Evolutionary conservation across 1,284 basidiomycete species (phyloP), one percentile per base, ranked within the genome.

Genomic region (Cutaneotrichosporon spelunceum): DNA sequence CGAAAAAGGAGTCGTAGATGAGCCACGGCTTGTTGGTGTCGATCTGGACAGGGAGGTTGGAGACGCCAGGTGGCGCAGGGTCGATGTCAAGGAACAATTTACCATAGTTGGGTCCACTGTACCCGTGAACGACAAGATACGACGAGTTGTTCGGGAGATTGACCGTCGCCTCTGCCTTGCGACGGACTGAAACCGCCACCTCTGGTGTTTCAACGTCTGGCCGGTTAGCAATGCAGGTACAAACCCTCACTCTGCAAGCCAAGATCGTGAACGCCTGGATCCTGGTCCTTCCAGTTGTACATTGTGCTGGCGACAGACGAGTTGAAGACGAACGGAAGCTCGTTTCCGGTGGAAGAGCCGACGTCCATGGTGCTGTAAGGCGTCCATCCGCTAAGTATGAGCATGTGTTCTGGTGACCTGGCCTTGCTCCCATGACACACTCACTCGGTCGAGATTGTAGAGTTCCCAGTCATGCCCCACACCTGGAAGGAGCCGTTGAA

Each of bases 21-120:
- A 50, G 27, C 48, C 48, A 50, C 9, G 48, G 48, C 48, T 50
- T 50, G 48, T 50, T 50, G 13, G 48, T 50, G 26, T 50, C 19
- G 9, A 26, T 26, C 48, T 50, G 16, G 27, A 50, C 30, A 5
- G 48, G 48, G 27, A 50, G 48, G 27, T 24, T 50, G 26, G 48
- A 50, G 48, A 50, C n/a, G 4, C 48, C 48, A 3, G 48, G 48
- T 10, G 48, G 48, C 11, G 48, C 27, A 19, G 48, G 48, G 3
- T 27, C 19, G 19, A 50, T 19, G 27, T 50, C 48, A 16, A 50
- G 8, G 27, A 16, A 50, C 14, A 50, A 14, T 3, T 11, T 50
- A 13, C 48, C 48, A 19, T 50, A 50, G 48, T 50, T 50, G 13
- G 48, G 48, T 30, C 48, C 48, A 19, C 24, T 29, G 48, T 50